phyloP scores from a whole-genome alignment of 192 early-diverging fungal genomes.

The Coemansia sp. region DNA sequence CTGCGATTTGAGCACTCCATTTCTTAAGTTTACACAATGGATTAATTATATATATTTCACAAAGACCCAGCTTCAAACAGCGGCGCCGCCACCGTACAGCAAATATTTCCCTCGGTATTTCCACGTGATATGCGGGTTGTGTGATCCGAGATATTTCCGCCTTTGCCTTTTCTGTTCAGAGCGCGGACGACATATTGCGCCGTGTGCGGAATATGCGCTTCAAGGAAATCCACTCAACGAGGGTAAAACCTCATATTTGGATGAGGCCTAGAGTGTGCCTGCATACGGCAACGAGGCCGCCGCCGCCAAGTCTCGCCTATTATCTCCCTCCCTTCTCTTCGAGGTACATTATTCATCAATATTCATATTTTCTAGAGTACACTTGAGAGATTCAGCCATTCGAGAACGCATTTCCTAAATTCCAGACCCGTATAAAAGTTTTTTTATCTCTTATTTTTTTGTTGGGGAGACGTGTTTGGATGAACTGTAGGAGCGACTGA shows the following conservation, averaged over 20 bases:
- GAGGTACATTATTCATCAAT: neutral
- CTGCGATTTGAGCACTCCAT: neutral
- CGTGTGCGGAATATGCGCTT: neutral
- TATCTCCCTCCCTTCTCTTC: neutral
- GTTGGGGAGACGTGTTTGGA: neutral
- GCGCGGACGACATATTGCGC: neutral
- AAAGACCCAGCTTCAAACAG: neutral
- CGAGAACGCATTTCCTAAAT: neutral
- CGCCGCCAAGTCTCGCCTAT: neutral
- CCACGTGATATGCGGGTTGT: neutral
- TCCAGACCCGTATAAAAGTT: neutral
- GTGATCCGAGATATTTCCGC: neutral
- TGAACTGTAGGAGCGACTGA: neutral
- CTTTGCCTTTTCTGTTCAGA: neutral
- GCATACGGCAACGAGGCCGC: neutral
- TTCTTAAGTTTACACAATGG: conserved; percentile 4
- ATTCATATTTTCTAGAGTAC: neutral
- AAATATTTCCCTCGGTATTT: neutral
- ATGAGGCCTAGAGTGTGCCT: neutral
- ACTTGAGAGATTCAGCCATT: neutral
- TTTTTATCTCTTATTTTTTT: neutral
- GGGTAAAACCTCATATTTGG: neutral
- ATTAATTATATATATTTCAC: neutral
- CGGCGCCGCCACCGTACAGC: neutral
- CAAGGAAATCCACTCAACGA: neutral